phyloP scores from a whole-genome alignment of 192 early-diverging fungal species.

The Linderina pennispora region DNA sequence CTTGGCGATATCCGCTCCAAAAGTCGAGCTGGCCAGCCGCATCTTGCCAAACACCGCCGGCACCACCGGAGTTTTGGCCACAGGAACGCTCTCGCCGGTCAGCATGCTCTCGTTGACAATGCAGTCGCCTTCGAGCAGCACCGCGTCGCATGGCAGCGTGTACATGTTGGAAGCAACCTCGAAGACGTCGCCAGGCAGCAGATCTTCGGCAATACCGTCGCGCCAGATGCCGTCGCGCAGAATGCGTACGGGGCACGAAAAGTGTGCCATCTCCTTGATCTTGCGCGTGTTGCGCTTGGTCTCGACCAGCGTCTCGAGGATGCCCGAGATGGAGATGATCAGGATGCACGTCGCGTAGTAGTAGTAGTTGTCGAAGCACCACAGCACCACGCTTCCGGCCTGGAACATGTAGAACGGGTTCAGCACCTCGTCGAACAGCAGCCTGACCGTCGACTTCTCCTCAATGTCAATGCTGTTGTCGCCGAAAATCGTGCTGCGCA shows the following conservation, averaged over 20 bases:
- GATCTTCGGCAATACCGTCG: constrained; percentile 57
- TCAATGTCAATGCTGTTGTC: constrained; percentile 66
- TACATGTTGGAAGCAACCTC: constrained; percentile 63
- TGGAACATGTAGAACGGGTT: constrained; percentile 85
- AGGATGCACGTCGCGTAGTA: constrained; percentile 94
- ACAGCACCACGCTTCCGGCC: constrained; percentile 66
- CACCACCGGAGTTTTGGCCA: constrained; percentile 81
- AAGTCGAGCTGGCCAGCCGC: constrained; percentile 44
- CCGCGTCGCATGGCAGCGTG: constrained; percentile 85
- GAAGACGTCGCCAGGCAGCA: constrained; percentile 95
- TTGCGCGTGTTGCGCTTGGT: constrained; percentile 62
- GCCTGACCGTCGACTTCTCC: constrained; percentile 53
- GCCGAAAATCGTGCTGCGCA: constrained; percentile 66
- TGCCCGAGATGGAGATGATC: constrained; percentile 74
- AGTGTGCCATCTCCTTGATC: constrained; percentile 84
- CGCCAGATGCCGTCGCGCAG: constrained; percentile 57
- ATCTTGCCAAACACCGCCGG: constrained; percentile 60
- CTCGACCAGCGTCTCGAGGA: constrained; percentile 71
- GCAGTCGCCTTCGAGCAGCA: constrained; percentile 89
- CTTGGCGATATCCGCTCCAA: constrained; percentile 61
- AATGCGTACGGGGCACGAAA: constrained; percentile 72
- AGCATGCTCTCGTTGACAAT: constrained; percentile 99
- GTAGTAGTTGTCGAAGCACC: constrained; percentile 90
- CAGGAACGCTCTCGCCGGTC: constrained; percentile 94
- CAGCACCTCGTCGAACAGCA: constrained; percentile 68